Conservation (phyloP, 2,329 filamentous ascomycete species). For the Xylariaceae sp. region DNA sequence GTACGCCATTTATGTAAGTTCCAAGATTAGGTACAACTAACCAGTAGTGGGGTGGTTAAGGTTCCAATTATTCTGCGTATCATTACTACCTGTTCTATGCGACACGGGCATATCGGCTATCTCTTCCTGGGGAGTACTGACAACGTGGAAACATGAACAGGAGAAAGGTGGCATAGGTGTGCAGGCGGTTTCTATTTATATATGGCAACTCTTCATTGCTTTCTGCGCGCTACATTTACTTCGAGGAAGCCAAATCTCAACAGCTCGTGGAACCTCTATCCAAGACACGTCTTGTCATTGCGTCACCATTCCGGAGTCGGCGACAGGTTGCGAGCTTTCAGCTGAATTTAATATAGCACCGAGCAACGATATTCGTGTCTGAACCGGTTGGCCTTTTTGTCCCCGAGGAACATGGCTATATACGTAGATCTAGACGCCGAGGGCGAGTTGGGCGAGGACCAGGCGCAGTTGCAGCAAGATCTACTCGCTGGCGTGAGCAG, state of each 20-base stretch:
- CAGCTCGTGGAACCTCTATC: background rate
- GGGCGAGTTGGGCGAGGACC: slow-evolving; percentile 12
- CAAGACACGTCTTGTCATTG: background rate
- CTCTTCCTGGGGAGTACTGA: no score
- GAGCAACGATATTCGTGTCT: no score
- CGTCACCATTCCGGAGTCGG: background rate
- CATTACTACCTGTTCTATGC: no score
- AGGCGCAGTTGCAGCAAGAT: slow-evolving; percentile 14
- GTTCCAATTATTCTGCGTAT: no score
- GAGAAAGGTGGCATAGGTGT: no score
- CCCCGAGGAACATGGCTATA: slow-evolving; percentile 11
- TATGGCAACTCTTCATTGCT: background rate
- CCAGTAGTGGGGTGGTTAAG: no score
- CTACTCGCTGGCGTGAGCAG: slow-evolving; percentile 10
- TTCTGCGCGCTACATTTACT: background rate
- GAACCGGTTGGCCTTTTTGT: background rate
- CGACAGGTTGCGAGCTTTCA: background rate
- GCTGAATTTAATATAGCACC: no score
- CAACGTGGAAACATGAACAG: no score
- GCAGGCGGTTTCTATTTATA: no score
- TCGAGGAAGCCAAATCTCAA: background rate
- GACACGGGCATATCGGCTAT: slow-evolving; percentile 11
- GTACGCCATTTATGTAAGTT: no score
- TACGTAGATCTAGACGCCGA: slow-evolving; percentile 18
- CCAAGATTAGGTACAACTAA: no score